Evolutionary conservation across 305 asterid species (phyloP), one percentile per base, ranked within the genome.

Genomic region (Plantago coronopus): DNA sequence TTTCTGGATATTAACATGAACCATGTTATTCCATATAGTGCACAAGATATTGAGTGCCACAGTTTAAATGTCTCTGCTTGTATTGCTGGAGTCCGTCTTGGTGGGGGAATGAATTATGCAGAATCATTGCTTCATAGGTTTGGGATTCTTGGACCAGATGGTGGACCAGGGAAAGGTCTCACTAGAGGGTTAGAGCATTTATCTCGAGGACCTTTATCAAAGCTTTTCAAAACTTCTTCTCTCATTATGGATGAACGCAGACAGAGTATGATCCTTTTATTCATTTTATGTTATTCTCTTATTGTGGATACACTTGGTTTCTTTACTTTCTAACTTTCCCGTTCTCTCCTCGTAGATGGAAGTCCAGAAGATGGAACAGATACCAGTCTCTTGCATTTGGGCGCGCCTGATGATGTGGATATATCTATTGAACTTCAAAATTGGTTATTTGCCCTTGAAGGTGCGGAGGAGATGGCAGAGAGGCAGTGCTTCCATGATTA

Each of bases 391-490:
- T 70, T 83, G 83, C 82, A 79, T 66, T 69, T 89, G 80, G 97
- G 96, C 62, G 70, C 78, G 42, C 99, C 97, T 51, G 96, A 94
- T 83, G 96, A 94, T 58, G 83, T 89, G 77, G 88, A 89, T 56
- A 59, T 94, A 66, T 75, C 91, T 29, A 66, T 94, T 64, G 93
- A 94, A 67, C 74, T 94, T 70, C 87, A 81, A 74, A 95, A 94
- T 71, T 94, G 97, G 99, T 70, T 89, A 78, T 94, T 94, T 78
- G 94, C 97, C 69, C 88, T 94, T 48, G 99, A 94, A 84, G 90
- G 93, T 68, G 88, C 83, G 19, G 75, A 85, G 68, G 95, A 91
- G 70, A 69, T 79, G 62, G 77, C 63, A 48, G 85, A 78, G 62
- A 82, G 79, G 56, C 74, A 76, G 76, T 59, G 63, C 78, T 62